Evolutionary conservation across 371 early-diverging fungal species (phyloP), one percentile per base, ranked within the genome.

Genomic region (Apophysomyces trapeziformis): DNA sequence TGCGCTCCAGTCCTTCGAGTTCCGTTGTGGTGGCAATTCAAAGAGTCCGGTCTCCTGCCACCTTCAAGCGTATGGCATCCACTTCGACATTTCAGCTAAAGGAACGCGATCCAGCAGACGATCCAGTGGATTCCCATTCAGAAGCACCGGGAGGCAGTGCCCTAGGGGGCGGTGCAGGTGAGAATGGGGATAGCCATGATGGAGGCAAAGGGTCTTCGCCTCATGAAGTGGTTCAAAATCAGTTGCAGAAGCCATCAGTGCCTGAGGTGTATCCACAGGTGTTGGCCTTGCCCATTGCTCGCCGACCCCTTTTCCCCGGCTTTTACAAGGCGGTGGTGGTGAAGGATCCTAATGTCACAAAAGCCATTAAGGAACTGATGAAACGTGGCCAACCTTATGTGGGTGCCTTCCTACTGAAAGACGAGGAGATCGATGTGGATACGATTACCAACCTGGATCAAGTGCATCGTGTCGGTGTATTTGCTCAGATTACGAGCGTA

Each of bases 241-340:
- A 85, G 14, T 70, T 90, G 45, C 85, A 87, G 66, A 90, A 91
- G 67, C 92, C 93, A 13, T 80, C 91, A 5, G 89, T 95, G 14
- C 96, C 96, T 7, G 94, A 94, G 56, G 86, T 86, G 13, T 95
- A 93, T 73, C 95, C 97, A 8, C 94, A 95, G 68, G 90, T 98
- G 0, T 78, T 98, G 65, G 94, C 96, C 14, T 82, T 98, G 44
- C 99, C 99, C 0, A 91, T 98, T 62, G 93, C 95, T 18, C 87
- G 95, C 13, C 88, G 98, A 54, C 98, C 98, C 6, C 81, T 97
- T 43, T 98, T 97, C 70, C 99, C 99, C 16, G 97, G 97, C 26
- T 95, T 97, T 71, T 97, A 96, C 85, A 97, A 97, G 80, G 95
- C 97, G 0, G 92, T 98, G 8, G 94, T 93, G 21, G 92, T 98